A percentile compares a stretch with the other conserved stretches of the same genome.
Evolutionary conservation across 176 grass and related monocot genomes (phyloP).

Genomic region (Oryza punctata): DNA sequence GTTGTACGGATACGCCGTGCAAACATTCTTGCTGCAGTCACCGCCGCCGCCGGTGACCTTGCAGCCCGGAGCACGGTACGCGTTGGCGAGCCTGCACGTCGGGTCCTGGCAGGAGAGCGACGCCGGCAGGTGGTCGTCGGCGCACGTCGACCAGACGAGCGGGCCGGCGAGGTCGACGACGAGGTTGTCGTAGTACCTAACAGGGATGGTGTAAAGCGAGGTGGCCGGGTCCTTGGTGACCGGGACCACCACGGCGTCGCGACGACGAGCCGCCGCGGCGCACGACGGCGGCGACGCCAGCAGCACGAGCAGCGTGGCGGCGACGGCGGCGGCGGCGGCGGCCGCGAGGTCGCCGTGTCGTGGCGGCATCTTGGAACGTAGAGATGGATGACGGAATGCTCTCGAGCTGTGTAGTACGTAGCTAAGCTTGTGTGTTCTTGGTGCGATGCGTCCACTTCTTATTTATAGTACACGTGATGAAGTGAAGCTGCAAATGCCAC

Average conservation of each 20-base stretch:
- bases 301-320: not conserved
- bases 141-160: conserved; percentile 47
- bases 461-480: not conserved
- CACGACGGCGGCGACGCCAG: not conserved
- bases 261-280: not conserved
- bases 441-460: not conserved
- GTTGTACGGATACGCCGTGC: conserved; percentile 36
- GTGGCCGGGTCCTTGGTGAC: conserved; percentile 35
- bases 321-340: not conserved
- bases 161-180: conserved; percentile 40
- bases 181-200: not conserved
- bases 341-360: not conserved
- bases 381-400: not conserved
- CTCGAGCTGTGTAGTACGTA: not conserved
- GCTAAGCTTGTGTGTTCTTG: not conserved
- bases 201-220: conserved; percentile 42
- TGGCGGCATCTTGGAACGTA: conserved; percentile 5
- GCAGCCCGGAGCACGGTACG: not conserved
- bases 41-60: not conserved
- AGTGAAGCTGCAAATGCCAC: too few species aligned
- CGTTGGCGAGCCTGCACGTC: conserved; percentile 25
- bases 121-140: not conserved
- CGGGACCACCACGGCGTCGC: conserved; percentile 9
- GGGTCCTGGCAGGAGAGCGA: not conserved
- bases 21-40: not conserved